A percentile compares a stretch with the other conserved stretches of the same genome.
phyloP scores from a whole-genome alignment of 345 rosid species.

The Salix udensis region DNA sequence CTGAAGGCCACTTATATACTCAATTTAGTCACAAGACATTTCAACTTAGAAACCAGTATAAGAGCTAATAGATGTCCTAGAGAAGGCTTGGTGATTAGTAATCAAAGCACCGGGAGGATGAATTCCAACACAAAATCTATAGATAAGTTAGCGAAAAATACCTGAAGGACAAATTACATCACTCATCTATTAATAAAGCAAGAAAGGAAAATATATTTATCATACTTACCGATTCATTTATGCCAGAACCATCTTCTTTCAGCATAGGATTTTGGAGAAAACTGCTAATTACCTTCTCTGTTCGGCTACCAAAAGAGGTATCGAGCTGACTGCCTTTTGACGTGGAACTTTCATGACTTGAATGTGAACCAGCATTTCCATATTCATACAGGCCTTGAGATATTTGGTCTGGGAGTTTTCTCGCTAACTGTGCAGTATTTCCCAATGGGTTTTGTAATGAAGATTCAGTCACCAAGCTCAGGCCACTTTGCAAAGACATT shows the following conservation, averaged over 20 bases:
- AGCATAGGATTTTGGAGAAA: conserved; percentile 63
- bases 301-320: conserved; percentile 51
- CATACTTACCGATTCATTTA: conserved; percentile 43
- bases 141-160: background rate
- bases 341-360: conserved; percentile 23
- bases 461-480: conserved; percentile 30
- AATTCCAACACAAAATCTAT: background rate
- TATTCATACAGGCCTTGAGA: conserved; percentile 32
- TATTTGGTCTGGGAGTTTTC: conserved; percentile 32
- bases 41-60: background rate
- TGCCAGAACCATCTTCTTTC: conserved; percentile 43
- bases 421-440: conserved; percentile 34
- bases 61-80: background rate
- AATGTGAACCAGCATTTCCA: conserved; percentile 24
- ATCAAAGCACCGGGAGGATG: background rate
- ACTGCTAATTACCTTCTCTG: conserved; percentile 69
- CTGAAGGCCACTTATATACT: background rate
- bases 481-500: conserved; percentile 38
- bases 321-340: conserved; percentile 26
- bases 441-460: conserved; percentile 39
- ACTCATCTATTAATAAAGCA: background rate
- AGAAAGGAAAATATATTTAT: background rate
- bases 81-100: background rate
- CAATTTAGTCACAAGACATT: background rate
- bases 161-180: no score